Evolutionary conservation across 306 rosid species (phyloP).

Genomic region (Ormosia semicastrata): DNA sequence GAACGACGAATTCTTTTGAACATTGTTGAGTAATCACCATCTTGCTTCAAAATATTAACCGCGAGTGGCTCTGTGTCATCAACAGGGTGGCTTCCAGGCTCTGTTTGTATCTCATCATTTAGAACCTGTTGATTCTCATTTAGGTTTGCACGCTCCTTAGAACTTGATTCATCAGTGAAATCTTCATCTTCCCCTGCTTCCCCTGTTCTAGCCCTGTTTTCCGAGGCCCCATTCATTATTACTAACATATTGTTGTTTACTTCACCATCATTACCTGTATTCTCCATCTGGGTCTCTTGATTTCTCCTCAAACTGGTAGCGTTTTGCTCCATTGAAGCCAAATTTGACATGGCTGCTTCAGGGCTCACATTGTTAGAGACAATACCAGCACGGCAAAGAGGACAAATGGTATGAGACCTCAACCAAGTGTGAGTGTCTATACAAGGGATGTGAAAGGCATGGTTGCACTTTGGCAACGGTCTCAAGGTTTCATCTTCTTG

Average conservation of each 20-base stretch:
- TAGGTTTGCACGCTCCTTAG: conserved; percentile 22
- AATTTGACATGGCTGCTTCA: not conserved
- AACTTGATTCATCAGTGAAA: conserved; percentile 16
- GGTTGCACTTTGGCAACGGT: conserved; percentile 70
- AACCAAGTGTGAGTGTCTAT: conserved; percentile 75
- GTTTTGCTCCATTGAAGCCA: conserved; percentile 29
- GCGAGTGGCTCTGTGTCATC: not conserved
- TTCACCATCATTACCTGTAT: conserved; percentile 22
- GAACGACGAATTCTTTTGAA: conserved; percentile 29
- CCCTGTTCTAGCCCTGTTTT: conserved; percentile 30
- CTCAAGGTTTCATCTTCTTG: conserved; percentile 54
- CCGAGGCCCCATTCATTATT: not conserved
- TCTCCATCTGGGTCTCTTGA: conserved; percentile 42
- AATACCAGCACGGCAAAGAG: conserved; percentile 63
- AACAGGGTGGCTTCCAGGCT: not conserved
- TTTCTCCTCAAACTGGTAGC: conserved; percentile 1
- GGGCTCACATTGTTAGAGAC: conserved; percentile 11
- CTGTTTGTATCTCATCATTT: not conserved
- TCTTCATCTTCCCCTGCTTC: conserved; percentile 36
- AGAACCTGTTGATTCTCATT: not conserved
- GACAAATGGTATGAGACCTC: conserved; percentile 71
- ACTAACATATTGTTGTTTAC: not conserved
- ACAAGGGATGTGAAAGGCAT: conserved; percentile 65
- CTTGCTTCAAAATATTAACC: conserved; percentile 12
- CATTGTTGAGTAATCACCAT: not conserved